Conservation (phyloP, 1,284 basidiomycete species). For the Moesziomyces sp. region DNA sequence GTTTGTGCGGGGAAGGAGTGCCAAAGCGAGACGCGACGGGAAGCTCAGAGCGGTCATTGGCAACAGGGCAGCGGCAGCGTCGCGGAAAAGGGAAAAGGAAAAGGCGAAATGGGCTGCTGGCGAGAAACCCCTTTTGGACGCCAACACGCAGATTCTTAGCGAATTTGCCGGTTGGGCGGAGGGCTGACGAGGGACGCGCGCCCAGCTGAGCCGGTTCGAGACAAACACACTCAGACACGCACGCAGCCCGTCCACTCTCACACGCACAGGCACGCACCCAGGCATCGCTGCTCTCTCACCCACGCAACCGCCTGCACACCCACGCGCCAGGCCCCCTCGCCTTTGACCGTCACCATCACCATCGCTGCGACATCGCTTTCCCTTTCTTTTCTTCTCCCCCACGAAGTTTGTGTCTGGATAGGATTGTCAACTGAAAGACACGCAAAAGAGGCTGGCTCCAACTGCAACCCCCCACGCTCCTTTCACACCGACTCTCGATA, state of each 20-base stretch:
- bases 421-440: not conserved
- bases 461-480: not conserved
- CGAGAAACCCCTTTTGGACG: too few relatives aligned
- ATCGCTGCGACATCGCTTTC: not conserved
- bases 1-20: too few relatives aligned
- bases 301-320: too few relatives aligned
- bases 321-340: too few relatives aligned
- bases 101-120: too few relatives aligned
- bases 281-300: too few relatives aligned
- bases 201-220: not conserved
- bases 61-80: too few relatives aligned
- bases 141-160: not conserved
- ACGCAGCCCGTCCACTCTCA: not conserved
- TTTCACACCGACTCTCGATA: not conserved
- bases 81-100: too few relatives aligned
- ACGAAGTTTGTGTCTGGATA: not conserved
- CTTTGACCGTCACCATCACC: not conserved
- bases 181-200: not conserved
- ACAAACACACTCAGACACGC: conserved; percentile 7
- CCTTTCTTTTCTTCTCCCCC: not conserved
- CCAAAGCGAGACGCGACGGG: too few relatives aligned
- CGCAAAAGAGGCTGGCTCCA: not conserved
- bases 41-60: too few relatives aligned
- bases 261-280: not conserved
- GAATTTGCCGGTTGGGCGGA: not conserved